phyloP scores from a whole-genome alignment of 2,329 filamentous ascomycete species.

The Calonectria hawksworthii region DNA sequence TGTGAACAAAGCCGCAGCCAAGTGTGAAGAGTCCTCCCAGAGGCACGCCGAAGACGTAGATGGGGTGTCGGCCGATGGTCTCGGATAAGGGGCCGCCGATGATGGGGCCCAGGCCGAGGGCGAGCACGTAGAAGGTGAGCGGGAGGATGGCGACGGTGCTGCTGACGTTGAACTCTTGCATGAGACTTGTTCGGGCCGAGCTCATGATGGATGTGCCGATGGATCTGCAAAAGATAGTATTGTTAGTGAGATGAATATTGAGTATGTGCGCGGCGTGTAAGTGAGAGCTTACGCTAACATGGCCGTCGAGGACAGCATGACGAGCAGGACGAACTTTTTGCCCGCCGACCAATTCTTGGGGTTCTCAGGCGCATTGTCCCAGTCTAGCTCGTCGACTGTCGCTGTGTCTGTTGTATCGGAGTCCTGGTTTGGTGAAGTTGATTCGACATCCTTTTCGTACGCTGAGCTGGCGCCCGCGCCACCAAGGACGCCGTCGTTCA shows the following conservation, averaged over 20 bases:
- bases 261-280: slow-evolving; percentile 22
- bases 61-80: slow-evolving; percentile 65
- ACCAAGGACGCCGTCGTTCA: slow-evolving; percentile 8
- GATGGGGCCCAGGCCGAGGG: slow-evolving; percentile 71
- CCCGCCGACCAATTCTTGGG: slow-evolving; percentile 64
- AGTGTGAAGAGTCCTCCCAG: slow-evolving; percentile 69
- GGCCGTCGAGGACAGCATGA: slow-evolving; percentile 54
- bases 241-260: slow-evolving; percentile 2
- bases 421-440: slow-evolving; percentile 22
- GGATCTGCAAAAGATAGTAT: slow-evolving; percentile 54
- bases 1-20: slow-evolving; percentile 65
- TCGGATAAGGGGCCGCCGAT: slow-evolving; percentile 72
- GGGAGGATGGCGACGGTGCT: slow-evolving; percentile 70
- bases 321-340: slow-evolving; percentile 57
- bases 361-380: slow-evolving; percentile 59
- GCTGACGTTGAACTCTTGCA: slow-evolving; percentile 66
- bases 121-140: slow-evolving; percentile 71
- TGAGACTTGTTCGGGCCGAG: slow-evolving; percentile 57
- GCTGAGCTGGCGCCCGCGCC: slow-evolving; percentile 21
- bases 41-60: slow-evolving; percentile 63
- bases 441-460: slow-evolving; percentile 50
- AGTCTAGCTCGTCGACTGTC: slow-evolving; percentile 39
- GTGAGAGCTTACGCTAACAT: slow-evolving; percentile 56
- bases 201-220: slow-evolving; percentile 69
- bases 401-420: neutral